These are phyloP conservation scores for Tuber magnatum DNA, from an alignment of 495 filamentous ascomycete species.

Conservation along the genomic window DNA sequence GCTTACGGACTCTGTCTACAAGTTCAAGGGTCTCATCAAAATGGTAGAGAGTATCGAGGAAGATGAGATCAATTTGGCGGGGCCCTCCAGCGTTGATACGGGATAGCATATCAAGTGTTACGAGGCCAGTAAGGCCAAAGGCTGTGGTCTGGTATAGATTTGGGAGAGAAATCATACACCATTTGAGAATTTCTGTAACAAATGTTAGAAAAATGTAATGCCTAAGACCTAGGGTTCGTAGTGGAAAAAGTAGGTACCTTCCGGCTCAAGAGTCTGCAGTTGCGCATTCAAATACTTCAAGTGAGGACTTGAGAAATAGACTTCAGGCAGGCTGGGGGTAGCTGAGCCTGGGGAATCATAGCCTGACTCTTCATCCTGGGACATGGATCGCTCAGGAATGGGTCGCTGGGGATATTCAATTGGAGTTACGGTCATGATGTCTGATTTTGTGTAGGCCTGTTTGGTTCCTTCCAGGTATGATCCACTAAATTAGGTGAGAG, in stretches of 20 bases:
- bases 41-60: conserved; percentile 94
- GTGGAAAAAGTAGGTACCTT: conserved; percentile 48
- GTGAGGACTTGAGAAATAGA: conserved; percentile 83
- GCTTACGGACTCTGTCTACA: conserved; percentile 65
- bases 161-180: conserved; percentile 85
- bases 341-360: conserved; percentile 64
- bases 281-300: conserved; percentile 83
- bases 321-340: conserved; percentile 53
- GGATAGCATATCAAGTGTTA: conserved; percentile 90
- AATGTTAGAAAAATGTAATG: conserved; percentile 12
- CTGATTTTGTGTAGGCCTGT: conserved; percentile 23
- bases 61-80: conserved; percentile 75
- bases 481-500: not conserved
- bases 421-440: conserved; percentile 34
- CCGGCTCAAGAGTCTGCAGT: conserved; percentile 69
- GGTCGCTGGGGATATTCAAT: conserved; percentile 21
- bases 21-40: conserved; percentile 83
- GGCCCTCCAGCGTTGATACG: conserved; percentile 66
- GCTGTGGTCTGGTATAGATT: conserved; percentile 94
- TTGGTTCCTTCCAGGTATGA: not conserved
- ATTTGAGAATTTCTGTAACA: conserved; percentile 70
- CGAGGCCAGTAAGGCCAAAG: conserved; percentile 88
- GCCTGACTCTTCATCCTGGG: conserved; percentile 67
- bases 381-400: conserved; percentile 33
- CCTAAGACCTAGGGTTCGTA: conserved; percentile 13